These are phyloP conservation scores for Cystobasidium onofrii DNA, from an alignment of 768 basidiomycete genomes.

Conservation along the genomic window DNA sequence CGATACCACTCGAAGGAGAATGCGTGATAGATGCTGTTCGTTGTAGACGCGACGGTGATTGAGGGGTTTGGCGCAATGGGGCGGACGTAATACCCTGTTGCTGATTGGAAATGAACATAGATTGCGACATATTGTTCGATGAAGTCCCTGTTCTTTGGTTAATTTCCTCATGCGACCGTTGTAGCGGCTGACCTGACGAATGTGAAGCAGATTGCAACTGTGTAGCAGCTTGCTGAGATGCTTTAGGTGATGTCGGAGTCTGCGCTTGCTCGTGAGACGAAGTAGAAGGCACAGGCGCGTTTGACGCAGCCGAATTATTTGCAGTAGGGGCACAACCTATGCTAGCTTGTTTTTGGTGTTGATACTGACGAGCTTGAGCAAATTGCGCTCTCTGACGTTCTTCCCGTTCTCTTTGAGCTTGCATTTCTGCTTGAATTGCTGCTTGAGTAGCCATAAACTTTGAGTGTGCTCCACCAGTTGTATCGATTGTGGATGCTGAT, in stretches of 20 bases:
- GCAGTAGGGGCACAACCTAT: background rate
- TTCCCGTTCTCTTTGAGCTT: constrained; percentile 26
- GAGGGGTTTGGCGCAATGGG: too few relatives aligned
- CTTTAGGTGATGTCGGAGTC: background rate
- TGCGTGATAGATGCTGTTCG: background rate
- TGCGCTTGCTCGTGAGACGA: background rate
- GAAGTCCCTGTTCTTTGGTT: background rate
- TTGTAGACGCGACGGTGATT: background rate
- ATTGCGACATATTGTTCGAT: background rate
- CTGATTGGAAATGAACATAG: background rate
- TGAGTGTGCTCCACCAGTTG: background rate
- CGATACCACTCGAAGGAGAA: background rate
- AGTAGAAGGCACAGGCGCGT: background rate
- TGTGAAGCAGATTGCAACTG: background rate
- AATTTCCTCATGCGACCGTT: background rate
- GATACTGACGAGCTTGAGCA: background rate
- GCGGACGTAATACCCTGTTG: too few relatives aligned
- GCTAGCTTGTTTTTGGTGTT: background rate
- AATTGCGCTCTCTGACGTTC: constrained; percentile 8
- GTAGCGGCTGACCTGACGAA: background rate
- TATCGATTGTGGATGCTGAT: background rate
- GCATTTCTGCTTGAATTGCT: constrained; percentile 11
- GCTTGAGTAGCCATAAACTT: constrained; percentile 29
- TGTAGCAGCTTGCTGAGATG: constrained; percentile 1
- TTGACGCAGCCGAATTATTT: background rate